These are phyloP conservation scores for Lyophyllum atratum DNA, from an alignment of 768 basidiomycete genomes.

Conservation along the genomic window DNA sequence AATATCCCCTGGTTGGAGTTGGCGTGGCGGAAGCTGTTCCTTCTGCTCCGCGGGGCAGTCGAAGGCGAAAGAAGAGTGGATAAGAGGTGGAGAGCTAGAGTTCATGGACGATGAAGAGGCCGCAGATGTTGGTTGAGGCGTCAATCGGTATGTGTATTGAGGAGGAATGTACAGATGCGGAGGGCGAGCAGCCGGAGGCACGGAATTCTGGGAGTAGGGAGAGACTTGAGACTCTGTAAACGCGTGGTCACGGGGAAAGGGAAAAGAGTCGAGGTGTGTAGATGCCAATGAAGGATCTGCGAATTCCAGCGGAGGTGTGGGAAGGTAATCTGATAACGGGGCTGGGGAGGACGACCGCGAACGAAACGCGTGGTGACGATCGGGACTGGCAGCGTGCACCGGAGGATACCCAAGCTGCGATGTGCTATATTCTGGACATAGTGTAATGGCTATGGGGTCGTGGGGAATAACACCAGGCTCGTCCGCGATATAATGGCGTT, in stretches of 20 bases:
- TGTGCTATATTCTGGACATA: constrained; percentile 16
- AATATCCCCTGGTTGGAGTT: constrained; percentile 58
- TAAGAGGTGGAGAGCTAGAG: constrained; percentile 14
- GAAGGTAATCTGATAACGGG: constrained; percentile 33
- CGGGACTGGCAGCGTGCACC: constrained; percentile 11
- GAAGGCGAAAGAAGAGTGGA: constrained; percentile 24
- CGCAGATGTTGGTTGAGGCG: constrained; percentile 17
- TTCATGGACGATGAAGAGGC: constrained; percentile 18
- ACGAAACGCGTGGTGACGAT: constrained; percentile 12
- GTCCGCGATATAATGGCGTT: constrained; percentile 61
- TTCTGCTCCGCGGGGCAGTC: constrained; percentile 37
- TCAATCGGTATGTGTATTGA: constrained; percentile 10
- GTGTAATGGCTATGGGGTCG: constrained; percentile 28
- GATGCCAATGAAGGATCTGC: constrained; percentile 28
- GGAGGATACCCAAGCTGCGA: constrained; percentile 17
- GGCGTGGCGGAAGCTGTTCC: constrained; percentile 38
- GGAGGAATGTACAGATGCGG: constrained; percentile 11
- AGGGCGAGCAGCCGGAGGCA: constrained; percentile 10
- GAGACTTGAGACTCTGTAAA: constrained; percentile 12
- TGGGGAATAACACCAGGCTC: constrained; percentile 64
- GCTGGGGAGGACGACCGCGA: constrained; percentile 29
- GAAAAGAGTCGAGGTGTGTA: constrained; percentile 30
- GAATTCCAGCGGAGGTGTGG: constrained; percentile 41
- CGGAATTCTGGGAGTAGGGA: constrained; percentile 7
- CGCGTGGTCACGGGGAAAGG: constrained; percentile 20